phyloP scores from a whole-genome alignment of 2,329 filamentous ascomycete species.

The Colletotrichum endophyticum region DNA sequence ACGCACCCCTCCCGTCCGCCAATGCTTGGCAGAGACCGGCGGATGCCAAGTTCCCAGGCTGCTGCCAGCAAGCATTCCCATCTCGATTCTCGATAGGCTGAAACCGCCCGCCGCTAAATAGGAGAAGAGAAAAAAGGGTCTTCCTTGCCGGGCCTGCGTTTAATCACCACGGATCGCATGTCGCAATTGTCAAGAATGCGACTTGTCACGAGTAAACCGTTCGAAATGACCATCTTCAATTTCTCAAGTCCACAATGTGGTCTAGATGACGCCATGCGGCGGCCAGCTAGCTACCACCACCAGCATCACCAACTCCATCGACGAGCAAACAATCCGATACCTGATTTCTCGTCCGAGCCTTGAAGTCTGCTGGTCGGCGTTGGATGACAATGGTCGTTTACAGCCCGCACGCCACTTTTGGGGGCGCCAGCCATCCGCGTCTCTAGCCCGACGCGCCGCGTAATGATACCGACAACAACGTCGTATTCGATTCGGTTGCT shows the following conservation, averaged over 20 bases:
- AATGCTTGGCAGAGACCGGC: background rate
- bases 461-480: background rate
- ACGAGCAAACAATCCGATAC: background rate
- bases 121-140: background rate
- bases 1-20: background rate
- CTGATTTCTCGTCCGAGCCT: background rate
- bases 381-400: background rate
- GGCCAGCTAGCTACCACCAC: background rate
- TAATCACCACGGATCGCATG: conserved; percentile 13
- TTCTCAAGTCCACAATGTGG: background rate
- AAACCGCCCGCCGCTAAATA: conserved; percentile 5
- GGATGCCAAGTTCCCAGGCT: background rate
- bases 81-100: conserved; percentile 7
- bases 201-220: background rate
- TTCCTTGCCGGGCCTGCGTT: background rate
- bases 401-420: background rate
- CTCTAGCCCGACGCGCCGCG: background rate
- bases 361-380: background rate
- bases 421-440: background rate
- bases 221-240: background rate
- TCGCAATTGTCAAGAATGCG: background rate
- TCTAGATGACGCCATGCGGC: background rate
- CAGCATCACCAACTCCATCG: background rate
- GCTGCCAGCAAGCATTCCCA: background rate
- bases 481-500: background rate